Base-by-base conservation (phyloP, 106 monocot species). In the Cymbidium sinense region DNA sequence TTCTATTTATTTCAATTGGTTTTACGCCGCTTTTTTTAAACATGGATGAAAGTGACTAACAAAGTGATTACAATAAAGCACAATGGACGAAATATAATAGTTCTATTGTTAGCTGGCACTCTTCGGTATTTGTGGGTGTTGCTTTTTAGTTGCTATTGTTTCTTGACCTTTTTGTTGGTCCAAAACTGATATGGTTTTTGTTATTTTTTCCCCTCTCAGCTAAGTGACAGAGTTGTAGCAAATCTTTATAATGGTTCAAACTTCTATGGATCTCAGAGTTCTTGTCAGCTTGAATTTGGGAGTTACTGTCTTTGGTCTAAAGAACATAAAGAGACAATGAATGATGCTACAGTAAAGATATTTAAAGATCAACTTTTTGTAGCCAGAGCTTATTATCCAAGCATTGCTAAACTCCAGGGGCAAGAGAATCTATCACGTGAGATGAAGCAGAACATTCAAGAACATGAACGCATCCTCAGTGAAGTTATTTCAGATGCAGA, bases 401-500 rank as follows among this genome's bases (percentile, higher is more conserved):
- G 84, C 64, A 88, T 88, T 78, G 84, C 91, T 47, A 91, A 91
- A 64, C 84, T 88, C 67, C 71, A 78, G 19, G 84, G 78, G 41
- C 73, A 80, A 44, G 88, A 91, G 20, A 84, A 88, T 58, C 67
- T 91, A 5, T 76, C 88, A 52, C 84, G 25, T 77, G 83, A 91
- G 80, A 33, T 88, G 76, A 91, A 83, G 79, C 86, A 83, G 70
- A 86, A 88, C 79, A 91, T 91, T 79, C 91, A 91, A 81, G 91
- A 88, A 35, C 91, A 88, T 86, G 91, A 91, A 73, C 70, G 75
- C 37, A 91, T 91, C 86, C 88, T 91, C 34, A 91, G 88, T 83
- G 91, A 88, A 62, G 86, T 88, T 34, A 83, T 86, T 74, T 80
- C 82, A 43, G 91, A 91, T 79, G 81, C 84, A 61, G 88, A 91